These are phyloP conservation scores for Aspergillus homomorphus DNA, from an alignment of 495 filamentous ascomycete species.

Conservation along the genomic window DNA sequence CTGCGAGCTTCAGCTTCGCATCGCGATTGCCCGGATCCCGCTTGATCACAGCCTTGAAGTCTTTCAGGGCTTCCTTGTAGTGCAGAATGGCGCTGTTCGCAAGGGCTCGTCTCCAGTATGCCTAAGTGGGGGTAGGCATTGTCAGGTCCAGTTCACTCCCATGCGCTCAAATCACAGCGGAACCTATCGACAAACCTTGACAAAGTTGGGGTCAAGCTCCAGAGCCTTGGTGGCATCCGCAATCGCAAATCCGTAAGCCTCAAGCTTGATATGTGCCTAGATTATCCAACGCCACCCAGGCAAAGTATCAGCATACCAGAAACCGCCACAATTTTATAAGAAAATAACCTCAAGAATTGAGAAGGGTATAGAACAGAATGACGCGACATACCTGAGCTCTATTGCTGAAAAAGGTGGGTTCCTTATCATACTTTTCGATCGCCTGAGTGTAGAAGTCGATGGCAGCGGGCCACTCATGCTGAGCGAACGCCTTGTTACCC, in stretches of 20 bases:
- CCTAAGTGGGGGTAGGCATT: slow-evolving; percentile 48
- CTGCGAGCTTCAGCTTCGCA: slow-evolving; percentile 82
- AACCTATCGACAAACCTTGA: slow-evolving; percentile 62
- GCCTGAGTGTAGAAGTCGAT: slow-evolving; percentile 86
- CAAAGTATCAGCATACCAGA: slow-evolving; percentile 17
- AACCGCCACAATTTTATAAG: background rate
- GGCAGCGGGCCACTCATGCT: slow-evolving; percentile 82
- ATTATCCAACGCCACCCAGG: background rate
- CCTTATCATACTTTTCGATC: slow-evolving; percentile 78
- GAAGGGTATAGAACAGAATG: background rate
- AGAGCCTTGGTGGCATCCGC: slow-evolving; percentile 91
- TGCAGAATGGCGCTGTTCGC: slow-evolving; percentile 86
- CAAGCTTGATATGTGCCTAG: slow-evolving; percentile 90
- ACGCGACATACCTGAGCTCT: slow-evolving; percentile 72
- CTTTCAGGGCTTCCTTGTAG: slow-evolving; percentile 80
- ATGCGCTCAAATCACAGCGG: background rate
- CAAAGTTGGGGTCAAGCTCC: slow-evolving; percentile 80
- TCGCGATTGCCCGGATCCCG: slow-evolving; percentile 83
- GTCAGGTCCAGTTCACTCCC: slow-evolving; percentile 1
- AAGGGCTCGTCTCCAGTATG: slow-evolving; percentile 91
- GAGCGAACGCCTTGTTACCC: slow-evolving; percentile 88
- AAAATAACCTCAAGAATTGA: background rate
- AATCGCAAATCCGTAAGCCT: slow-evolving; percentile 89
- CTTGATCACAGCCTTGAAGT: slow-evolving; percentile 89
- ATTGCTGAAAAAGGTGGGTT: slow-evolving; percentile 90